Conservation (phyloP, 1,139 yeast genomes). For the Kodamaea fungicola region DNA sequence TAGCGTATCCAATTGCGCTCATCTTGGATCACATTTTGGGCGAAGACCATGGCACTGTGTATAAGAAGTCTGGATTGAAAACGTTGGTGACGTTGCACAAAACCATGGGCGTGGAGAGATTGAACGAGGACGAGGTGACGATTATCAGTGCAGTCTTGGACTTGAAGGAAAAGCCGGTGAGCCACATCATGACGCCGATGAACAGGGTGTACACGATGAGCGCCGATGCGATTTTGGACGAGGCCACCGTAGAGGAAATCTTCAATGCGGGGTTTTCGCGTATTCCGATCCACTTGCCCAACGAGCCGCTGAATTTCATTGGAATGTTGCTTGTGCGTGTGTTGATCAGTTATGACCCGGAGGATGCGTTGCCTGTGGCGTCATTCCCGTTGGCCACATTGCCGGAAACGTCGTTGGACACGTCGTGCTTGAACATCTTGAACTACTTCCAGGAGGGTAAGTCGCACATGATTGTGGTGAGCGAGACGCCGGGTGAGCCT, state of each 20-base stretch:
- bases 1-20: conserved; percentile 87
- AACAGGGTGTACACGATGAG: conserved; percentile 86
- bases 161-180: conserved; percentile 85
- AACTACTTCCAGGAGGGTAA: conserved; percentile 98
- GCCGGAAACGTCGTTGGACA: conserved; percentile 89
- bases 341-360: conserved; percentile 93
- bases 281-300: conserved; percentile 91
- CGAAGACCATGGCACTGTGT: conserved; percentile 94
- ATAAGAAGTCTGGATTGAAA: conserved; percentile 88
- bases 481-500: conserved; percentile 83
- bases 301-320: conserved; percentile 84
- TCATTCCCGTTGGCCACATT: conserved; percentile 93
- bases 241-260: conserved; percentile 80
- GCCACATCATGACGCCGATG: conserved; percentile 91
- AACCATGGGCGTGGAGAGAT: conserved; percentile 92
- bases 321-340: conserved; percentile 95
- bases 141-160: conserved; percentile 92
- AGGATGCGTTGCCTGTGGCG: conserved; percentile 88
- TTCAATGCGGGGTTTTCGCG: conserved; percentile 93
- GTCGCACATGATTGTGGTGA: conserved; percentile 94
- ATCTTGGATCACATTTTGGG: conserved; percentile 81
- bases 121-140: conserved; percentile 93
- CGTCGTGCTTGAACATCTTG: conserved; percentile 88
- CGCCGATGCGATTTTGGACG: conserved; percentile 81
- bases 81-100: conserved; percentile 89